Percentiles rank a stretch among this genome's conserved stretches.
Conservation (phyloP, 1,284 basidiomycete genomes). For the Cystobasidium pallidum region DNA sequence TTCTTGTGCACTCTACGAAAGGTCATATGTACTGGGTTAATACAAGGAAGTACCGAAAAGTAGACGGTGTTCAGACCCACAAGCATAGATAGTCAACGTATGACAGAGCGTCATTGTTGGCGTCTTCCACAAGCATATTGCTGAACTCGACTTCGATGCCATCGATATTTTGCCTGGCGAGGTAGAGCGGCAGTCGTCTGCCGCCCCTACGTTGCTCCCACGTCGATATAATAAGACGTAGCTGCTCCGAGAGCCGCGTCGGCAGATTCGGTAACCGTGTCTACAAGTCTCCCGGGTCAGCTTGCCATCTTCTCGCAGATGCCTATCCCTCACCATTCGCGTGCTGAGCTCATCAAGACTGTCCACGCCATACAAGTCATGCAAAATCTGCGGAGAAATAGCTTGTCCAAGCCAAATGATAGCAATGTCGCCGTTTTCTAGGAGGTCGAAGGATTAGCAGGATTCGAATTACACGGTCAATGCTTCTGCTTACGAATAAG, state of each 20-base stretch:
- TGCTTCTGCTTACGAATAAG: conserved; percentile 70
- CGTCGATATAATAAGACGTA: conserved; percentile 77
- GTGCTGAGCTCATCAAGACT: conserved; percentile 74
- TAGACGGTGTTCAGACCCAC: conserved; percentile 9
- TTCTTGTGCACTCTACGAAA: conserved; percentile 43
- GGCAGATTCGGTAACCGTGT: conserved; percentile 72
- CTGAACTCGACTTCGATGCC: conserved; percentile 93
- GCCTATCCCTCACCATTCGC: conserved; percentile 65
- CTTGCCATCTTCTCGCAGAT: neutral
- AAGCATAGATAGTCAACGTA: conserved; percentile 67
- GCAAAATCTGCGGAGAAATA: conserved; percentile 77
- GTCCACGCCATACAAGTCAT: conserved; percentile 84
- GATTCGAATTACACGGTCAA: neutral
- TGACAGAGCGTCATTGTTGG: conserved; percentile 90
- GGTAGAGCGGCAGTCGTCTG: conserved; percentile 67
- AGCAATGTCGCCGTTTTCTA: conserved; percentile 88
- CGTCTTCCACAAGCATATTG: conserved; percentile 95
- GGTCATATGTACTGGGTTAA: neutral
- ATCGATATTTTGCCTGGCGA: conserved; percentile 92
- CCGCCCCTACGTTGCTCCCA: conserved; percentile 69
- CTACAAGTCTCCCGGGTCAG: conserved; percentile 56
- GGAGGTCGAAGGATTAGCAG: conserved; percentile 31
- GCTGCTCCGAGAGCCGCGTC: conserved; percentile 78
- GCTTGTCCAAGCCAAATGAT: conserved; percentile 89
- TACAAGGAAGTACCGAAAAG: neutral